Base-by-base conservation (phyloP, 75 land plant genomes). In the Larix kaempferi region DNA sequence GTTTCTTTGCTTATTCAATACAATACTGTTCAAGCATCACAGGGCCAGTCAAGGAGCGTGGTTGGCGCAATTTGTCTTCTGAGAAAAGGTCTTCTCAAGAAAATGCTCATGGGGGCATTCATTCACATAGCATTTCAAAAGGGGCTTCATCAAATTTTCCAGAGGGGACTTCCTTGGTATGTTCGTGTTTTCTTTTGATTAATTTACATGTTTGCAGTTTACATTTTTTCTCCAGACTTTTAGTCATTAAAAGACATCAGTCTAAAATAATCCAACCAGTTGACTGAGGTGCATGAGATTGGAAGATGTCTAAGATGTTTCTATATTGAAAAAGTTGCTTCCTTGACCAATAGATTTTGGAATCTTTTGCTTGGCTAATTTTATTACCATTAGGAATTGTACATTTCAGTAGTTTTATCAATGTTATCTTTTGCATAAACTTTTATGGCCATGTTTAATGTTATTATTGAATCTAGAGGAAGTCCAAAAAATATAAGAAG, bases 21-120 rank as follows among this genome's bases (percentile, higher is more conserved):
- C 23, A 6, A 73, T 23, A 14, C 23, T 52, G 71, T 91, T 86
- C 86, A 88, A 86, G 88, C 78, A 80, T 82, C 86, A 83, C 89
- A 93, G 96, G 94, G 82, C 83, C 57, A 77, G 44, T 81, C 73
- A 81, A 80, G 79, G 88, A 86, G 76, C 84, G 85, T 67, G 79
- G 64, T 59, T 69, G 62, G 77, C 78, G 57, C 35, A 77, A 62
- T 55, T 66, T 77, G 35, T 59, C 74, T 56, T 76, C 78, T 58
- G 94, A 93, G 22, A 82, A 63, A 71, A 86, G 82, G 25, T 71
- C 65, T 75, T 35, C 80, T 74, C 67, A 81, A 63, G 74, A 74
- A 52, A 81, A 60, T 58, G 12, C 55, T 27, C 80, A 66, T 35
- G 29, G 27, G 74, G 35, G 59, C 37, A 60, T 22, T 79, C 76